phyloP scores from a whole-genome alignment of 2,329 filamentous ascomycete genomes.

The Fusarium euwallaceae region DNA sequence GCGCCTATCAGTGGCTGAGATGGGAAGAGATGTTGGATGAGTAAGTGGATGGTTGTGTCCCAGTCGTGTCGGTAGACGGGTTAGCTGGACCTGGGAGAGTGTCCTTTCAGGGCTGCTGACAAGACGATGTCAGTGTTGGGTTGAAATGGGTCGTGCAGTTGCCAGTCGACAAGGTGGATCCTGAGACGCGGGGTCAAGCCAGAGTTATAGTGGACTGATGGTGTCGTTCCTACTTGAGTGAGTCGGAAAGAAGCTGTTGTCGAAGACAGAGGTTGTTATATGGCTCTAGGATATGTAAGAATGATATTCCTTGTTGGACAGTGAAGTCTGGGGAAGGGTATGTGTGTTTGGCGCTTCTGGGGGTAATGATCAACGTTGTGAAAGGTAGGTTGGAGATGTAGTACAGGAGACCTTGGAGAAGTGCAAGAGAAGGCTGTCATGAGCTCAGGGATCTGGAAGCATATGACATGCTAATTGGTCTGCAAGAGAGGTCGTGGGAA shows the following conservation, averaged over 20 bases:
- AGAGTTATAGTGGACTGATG: slow-evolving; percentile 21
- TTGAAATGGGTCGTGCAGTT: slow-evolving; percentile 4
- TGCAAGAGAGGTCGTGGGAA: not conserved
- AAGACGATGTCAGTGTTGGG: not conserved
- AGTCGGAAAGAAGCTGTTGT: slow-evolving; percentile 8
- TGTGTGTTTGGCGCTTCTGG: not conserved
- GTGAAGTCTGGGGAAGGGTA: not conserved
- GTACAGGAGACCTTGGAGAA: slow-evolving; percentile 4
- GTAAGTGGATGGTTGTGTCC: not conserved
- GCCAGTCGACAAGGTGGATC: slow-evolving; percentile 19
- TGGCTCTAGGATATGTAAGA: not conserved
- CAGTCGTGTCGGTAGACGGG: not conserved
- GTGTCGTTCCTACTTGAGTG: not conserved
- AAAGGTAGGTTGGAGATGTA: slow-evolving; percentile 1
- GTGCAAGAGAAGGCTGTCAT: slow-evolving; percentile 12
- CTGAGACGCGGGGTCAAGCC: slow-evolving; percentile 37
- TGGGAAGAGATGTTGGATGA: not conserved
- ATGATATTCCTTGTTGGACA: not conserved
- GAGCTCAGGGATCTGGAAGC: slow-evolving; percentile 8
- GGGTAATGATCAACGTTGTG: slow-evolving; percentile 7
- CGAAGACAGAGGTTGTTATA: not conserved
- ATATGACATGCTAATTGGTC: slow-evolving; percentile 20
- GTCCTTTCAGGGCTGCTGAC: slow-evolving; percentile 3
- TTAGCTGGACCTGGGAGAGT: not conserved
- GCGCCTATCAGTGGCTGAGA: not conserved